Conservation (phyloP, 371 early-diverging fungal species). For the Coemansia sp. region DNA sequence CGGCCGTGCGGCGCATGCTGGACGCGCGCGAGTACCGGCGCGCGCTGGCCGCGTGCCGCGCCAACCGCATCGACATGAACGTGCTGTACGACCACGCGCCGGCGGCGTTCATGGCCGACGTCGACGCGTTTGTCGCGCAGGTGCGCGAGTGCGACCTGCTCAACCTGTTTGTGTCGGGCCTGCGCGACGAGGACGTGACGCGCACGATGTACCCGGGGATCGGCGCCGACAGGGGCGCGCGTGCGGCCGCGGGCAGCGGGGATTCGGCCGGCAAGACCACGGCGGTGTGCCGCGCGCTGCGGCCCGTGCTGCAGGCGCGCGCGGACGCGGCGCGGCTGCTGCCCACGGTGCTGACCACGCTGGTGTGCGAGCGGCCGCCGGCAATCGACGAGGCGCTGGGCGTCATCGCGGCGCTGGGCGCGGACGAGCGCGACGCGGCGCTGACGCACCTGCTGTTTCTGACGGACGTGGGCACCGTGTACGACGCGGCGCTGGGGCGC, state of each 20-base stretch:
- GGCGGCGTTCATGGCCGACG: constrained; percentile 64
- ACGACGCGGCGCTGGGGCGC: constrained; percentile 90
- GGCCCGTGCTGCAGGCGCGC: constrained; percentile 60
- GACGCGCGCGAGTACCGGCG: constrained; percentile 69
- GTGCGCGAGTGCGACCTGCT: constrained; percentile 81
- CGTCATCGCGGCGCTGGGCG: constrained; percentile 39
- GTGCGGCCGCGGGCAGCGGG: neutral
- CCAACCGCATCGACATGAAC: constrained; percentile 92
- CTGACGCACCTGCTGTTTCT: constrained; percentile 90
- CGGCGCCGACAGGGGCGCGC: neutral
- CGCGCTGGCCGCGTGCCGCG: constrained; percentile 84
- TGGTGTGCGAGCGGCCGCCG: constrained; percentile 80
- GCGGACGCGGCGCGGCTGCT: constrained; percentile 65
- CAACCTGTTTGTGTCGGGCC: constrained; percentile 84
- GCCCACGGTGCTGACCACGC: constrained; percentile 82
- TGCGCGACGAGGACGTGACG: constrained; percentile 64
- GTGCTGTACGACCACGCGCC: constrained; percentile 80
- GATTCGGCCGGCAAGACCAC: constrained; percentile 64
- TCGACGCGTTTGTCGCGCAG: constrained; percentile 71
- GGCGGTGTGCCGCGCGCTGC: constrained; percentile 71
- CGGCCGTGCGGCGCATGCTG: constrained; percentile 71
- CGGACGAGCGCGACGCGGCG: constrained; percentile 72
- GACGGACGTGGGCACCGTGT: constrained; percentile 81
- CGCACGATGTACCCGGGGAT: constrained; percentile 33
- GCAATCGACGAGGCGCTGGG: constrained; percentile 76